Evolutionary conservation across 805 yeast species (phyloP), one percentile per base, ranked within the genome.

Genomic region (Yarrowia phangngaensis): DNA sequence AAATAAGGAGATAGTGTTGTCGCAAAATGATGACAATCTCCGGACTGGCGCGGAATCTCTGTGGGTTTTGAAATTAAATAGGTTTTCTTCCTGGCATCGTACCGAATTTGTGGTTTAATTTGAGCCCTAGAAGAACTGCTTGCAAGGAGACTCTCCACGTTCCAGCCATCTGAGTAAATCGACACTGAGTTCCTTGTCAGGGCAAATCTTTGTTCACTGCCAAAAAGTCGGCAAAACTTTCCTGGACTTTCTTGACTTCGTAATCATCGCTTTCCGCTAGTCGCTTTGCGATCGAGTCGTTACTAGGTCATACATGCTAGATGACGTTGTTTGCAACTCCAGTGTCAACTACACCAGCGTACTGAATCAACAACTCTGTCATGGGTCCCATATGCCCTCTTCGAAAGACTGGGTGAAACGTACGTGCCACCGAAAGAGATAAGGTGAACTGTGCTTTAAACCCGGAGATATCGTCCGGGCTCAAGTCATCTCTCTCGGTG

Each of bases 241-340:
- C 98, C 46, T 82, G 79, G 4, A 92, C 87, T 52, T 76, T 76
- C 4, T 73, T 68, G 8, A 92, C 78, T 61, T 90, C 97, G 58
- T 80, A 71, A 60, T 85, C 92, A 64, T 92, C 99, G 3, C 85
- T 76, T 63, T 87, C 95, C 0, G 98, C 97, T 36, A 92, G 62
- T 43, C 84, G 72, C 30, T 64, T 59, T 26, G 74, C 72, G 15
- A 92, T 71, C 1, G 89, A 75, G 22, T 75, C 81, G 7, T 73
- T 76, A 6, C 75, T 71, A 0, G 97, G 96, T 52, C 82, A 88
- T 68, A 63, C 97, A 88, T 57, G 79, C 78, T 58, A 92, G 66
- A 60, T 89, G 95, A 52, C 88, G 79, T 74, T 89, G 74, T 31
- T 74, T 75, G n/a, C n/a, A n/a, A n/a, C 47, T 8, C 22, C 14